Evolutionary conservation across 208 protist genomes (phyloP), one percentile per base, ranked within the genome.

Genomic region (Wallacemonas rigidus): DNA sequence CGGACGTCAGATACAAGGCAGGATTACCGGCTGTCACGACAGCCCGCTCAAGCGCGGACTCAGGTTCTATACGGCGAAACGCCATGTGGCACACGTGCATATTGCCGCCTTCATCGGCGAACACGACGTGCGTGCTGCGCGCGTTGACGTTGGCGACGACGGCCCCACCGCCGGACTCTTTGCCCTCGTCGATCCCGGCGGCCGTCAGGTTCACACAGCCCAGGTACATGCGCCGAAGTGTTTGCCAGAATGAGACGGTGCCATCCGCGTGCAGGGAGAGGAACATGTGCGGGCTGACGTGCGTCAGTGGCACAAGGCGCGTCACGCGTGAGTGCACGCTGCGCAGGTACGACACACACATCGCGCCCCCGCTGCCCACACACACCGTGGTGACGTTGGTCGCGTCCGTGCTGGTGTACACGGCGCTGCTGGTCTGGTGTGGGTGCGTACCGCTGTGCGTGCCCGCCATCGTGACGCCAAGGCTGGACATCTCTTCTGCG

Each of bases 171-270:
- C 43, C 60, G 2, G 48, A 40, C 15, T 58, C 69, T 26, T 43
- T 58, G 1, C 51, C 40, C 56, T 74, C 71, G 11, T 74, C 44
- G 6, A 83, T 57, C 15, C 84, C 78, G 36, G 76, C 74, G 11
- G 80, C 63, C 43, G 70, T 73, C 17, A 95, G 48, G 74, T 71
- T 91, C 35, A 92, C 73, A 48, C 69, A 73, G n/a, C 83, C 84
- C 50, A 95, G 72, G 63, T 85, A 87, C 44, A 87, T 73, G 15
- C 88, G 80, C 3, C 83, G 88, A 1, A 92, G 53, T 9, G 82
- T 89, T 58, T 95, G 88, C 91, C 91, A 95, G 43, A 91, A 72
- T 39, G 80, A 84, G 11, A 95, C 69, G 7, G 86, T 95, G 61
- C 88, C 91, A 67, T 95, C 91, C 4, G 67, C 72, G 75, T 95